These are phyloP conservation scores for Kodamaea arcana DNA, from an alignment of 1,139 yeast species.

Conservation along the genomic window DNA sequence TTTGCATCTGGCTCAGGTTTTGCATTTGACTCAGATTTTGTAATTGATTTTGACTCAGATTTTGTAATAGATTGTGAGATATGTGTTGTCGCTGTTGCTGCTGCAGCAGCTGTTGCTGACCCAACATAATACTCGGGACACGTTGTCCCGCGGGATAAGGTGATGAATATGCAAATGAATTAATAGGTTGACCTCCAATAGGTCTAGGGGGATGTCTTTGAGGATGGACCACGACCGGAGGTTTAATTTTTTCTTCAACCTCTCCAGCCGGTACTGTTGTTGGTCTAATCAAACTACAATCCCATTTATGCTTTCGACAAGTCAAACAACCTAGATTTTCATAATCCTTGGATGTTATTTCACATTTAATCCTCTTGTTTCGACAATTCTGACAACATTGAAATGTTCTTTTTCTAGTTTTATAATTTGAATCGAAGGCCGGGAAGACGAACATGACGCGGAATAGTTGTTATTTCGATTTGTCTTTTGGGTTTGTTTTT, in stretches of 20 bases:
- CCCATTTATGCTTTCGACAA: conserved; percentile 19
- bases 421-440: conserved; percentile 53
- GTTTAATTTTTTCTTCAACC: not conserved
- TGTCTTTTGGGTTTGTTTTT: too few relatives aligned
- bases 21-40: too few relatives aligned
- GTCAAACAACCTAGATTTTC: conserved; percentile 36
- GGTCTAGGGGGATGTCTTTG: not conserved
- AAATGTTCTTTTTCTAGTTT: conserved; percentile 50
- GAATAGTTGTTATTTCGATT: too few relatives aligned
- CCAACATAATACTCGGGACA: not conserved
- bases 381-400: conserved; percentile 52
- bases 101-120: too few relatives aligned
- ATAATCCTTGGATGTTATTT: conserved; percentile 29
- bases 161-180: not conserved
- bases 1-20: too few relatives aligned
- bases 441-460: conserved; percentile 53
- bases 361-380: conserved; percentile 36
- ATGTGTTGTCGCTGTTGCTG: too few relatives aligned
- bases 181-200: too few relatives aligned
- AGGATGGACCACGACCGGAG: not conserved
- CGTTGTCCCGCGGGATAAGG: not conserved
- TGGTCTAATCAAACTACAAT: conserved; percentile 12
- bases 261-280: not conserved
- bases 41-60: too few relatives aligned
- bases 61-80: too few relatives aligned